Conservation (phyloP, 108 stramenopile genomes). For the Hondaea fermentalgiana region DNA sequence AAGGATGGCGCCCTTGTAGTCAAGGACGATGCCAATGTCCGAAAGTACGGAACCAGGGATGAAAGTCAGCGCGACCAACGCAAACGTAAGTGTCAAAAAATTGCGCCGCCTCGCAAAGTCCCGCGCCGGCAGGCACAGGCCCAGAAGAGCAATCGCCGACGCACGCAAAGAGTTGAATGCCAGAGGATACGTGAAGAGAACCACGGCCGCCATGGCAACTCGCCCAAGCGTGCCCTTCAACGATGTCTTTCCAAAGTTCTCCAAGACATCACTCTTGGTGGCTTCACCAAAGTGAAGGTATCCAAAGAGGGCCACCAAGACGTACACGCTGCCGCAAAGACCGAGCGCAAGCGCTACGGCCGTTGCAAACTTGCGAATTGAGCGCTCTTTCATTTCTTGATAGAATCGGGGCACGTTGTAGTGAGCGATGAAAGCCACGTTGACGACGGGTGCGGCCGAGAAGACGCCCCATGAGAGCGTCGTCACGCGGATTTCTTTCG, state of each 20-base stretch:
- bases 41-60: background rate
- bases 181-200: constrained; percentile 3
- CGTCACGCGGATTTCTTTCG: background rate
- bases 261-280: background rate
- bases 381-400: background rate
- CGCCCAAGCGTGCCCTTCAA: background rate
- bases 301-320: background rate
- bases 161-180: background rate
- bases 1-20: constrained; percentile 12
- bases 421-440: background rate
- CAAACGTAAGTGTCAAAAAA: background rate
- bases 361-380: background rate
- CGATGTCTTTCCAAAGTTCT: background rate
- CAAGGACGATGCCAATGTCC: background rate
- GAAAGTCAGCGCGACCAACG: background rate
- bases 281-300: background rate
- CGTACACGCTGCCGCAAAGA: background rate
- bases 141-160: background rate
- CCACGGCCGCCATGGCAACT: background rate
- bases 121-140: background rate
- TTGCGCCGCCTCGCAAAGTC: background rate
- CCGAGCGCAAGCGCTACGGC: background rate
- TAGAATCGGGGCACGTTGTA: constrained; percentile 10
- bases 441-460: background rate
- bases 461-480: background rate